Evolutionary conservation across 495 filamentous ascomycete species (phyloP), one percentile per base, ranked within the genome.

Genomic region (Astrothelium subdiscretum): DNA sequence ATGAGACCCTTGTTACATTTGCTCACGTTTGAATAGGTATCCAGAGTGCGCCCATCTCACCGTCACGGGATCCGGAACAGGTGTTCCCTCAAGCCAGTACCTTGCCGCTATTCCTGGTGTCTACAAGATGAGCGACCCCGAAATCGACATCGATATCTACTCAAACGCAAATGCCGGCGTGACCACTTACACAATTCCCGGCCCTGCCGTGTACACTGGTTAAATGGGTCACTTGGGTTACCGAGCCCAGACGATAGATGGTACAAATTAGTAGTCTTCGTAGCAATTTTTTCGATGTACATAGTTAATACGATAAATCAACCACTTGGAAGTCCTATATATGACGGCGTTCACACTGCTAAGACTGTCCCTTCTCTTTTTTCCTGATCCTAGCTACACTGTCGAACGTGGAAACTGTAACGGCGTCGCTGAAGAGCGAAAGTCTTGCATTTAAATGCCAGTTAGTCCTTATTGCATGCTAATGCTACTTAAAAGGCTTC

Each of bases 21-120:
- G 63, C 66, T n/a, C 77, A 86, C 20, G 48, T 26, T 54, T 27
- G 67, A 86, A 86, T 88, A 92, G 79, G 73, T 92, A 92, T 71
- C 88, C 88, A n/a, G 80, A 88, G 67, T 92, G 89, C 76, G 73
- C 90, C 72, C 91, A 89, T 78, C 73, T 92, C 57, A 79, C 85
- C 67, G 77, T 94, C 62, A 85, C 83, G 2, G 86, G 88, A 59
- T 71, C 75, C 31, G 89, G 87, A 52, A 80, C 78, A 54, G 80
- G 77, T 32, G 52, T 48, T 31, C 61, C 64, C 22, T 42, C 60
- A 20, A 62, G 61, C 24, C 26, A 13, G 3, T 42, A 62, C 60
- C 22, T 69, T 48, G 67, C 51, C 13, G 63, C 57, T 4, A 59
- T 59, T 12, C 31, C 57, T 10, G 57, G 35, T 12, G 31, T 59